These are phyloP conservation scores for Tetrapisispora arboricola DNA, from an alignment of 805 yeast genomes.

Conservation along the genomic window DNA sequence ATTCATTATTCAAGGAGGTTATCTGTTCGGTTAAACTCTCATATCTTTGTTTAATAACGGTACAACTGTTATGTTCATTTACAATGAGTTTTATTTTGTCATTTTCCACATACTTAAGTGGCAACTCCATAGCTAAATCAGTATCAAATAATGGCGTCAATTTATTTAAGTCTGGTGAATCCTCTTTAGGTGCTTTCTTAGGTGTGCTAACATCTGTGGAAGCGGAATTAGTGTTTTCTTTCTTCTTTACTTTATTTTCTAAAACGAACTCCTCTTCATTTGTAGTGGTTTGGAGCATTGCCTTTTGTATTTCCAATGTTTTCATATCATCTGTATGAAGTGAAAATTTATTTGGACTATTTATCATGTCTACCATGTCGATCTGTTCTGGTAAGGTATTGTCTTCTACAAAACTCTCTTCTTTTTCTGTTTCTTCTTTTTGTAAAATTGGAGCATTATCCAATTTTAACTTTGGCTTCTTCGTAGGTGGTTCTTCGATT, in stretches of 20 bases:
- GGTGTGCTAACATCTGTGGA: background rate
- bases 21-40: conserved; percentile 15
- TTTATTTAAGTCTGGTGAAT: conserved; percentile 9
- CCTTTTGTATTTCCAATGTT: conserved; percentile 4
- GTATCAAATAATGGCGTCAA: conserved; percentile 14
- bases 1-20: conserved; percentile 12
- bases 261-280: too few relatives aligned
- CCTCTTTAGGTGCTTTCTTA: background rate
- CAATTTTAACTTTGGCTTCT: conserved; percentile 13
- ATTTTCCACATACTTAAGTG: conserved; percentile 12
- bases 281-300: conserved; percentile 1
- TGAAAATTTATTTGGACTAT: conserved; percentile 4
- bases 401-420: background rate
- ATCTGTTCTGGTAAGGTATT: conserved; percentile 20
- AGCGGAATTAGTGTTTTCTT: too few relatives aligned
- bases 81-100: conserved; percentile 8
- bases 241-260: background rate
- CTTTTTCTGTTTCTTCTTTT: conserved; percentile 2
- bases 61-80: conserved; percentile 6
- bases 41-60: conserved; percentile 13
- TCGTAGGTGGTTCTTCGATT: conserved; percentile 7
- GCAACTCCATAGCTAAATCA: conserved; percentile 1
- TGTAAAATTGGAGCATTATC: conserved; percentile 13
- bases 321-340: background rate
- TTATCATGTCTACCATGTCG: conserved; percentile 16